Evolutionary conservation across 139 green algal species (phyloP), one percentile per base, ranked within the genome.

Genomic region (Volvox africanus): DNA sequence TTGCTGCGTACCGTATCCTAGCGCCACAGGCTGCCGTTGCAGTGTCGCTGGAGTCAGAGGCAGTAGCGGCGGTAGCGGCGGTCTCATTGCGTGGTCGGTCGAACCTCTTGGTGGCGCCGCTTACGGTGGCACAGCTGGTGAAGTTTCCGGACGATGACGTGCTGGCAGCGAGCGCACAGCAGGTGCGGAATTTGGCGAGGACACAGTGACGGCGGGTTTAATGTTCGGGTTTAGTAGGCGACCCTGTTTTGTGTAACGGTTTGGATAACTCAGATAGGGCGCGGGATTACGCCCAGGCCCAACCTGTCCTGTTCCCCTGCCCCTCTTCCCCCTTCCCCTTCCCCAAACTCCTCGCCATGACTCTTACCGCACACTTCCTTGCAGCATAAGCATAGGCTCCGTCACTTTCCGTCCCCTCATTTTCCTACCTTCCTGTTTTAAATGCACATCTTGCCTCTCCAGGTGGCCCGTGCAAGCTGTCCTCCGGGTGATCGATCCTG

Each of bases 1-100:
- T 91, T 61, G 33, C 33, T 22, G 33, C 87, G 22, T 91, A 86
- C 33, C 87, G 87, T 61, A 91, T 91, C 61, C 75, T 91, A 61
- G 30, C 76, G 61, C 35, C 75, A 6, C 24, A 44, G n/a, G 61
- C n/a, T 20, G 87, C 76, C 24, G 76, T 68, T 75, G 76, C 76
- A 55, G 87, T 91, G 33, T 65, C 37, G 28, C 75, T 90, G 75
- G 86, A 67, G 55, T 17, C 16, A 2, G 86, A 77, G 5, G 32
- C 0, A 24, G 71, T 61, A n/a, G 86, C 86, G 20, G 86, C 73
- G 3, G 86, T 30, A 24, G 86, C 86, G 20, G 55, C 61, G 32
- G 55, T 2, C 44, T 36, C 50, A 24, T 76, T 90, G 86, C 26
- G 37, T 28, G 55, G 73, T 32, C 75, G 73, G 35, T 24, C 32